These are phyloP conservation scores for Neoboletus brunneissimus DNA, from an alignment of 768 basidiomycete species.

Conservation along the genomic window DNA sequence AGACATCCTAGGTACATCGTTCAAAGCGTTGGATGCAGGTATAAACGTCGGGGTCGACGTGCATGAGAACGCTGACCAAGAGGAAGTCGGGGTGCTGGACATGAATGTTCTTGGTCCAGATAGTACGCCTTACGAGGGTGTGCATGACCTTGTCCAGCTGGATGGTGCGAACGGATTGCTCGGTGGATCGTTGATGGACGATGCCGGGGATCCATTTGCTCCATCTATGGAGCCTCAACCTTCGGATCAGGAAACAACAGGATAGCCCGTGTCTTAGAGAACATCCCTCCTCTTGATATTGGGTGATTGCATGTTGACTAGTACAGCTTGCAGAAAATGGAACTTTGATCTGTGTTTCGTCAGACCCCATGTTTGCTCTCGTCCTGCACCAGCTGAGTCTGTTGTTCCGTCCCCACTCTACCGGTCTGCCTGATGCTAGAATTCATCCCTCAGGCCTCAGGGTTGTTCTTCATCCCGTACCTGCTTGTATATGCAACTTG, in stretches of 20 bases:
- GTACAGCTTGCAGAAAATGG: background rate
- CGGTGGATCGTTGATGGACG: conserved; percentile 60
- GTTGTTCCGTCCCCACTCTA: background rate
- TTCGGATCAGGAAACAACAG: conserved; percentile 11
- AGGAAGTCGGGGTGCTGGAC: conserved; percentile 51
- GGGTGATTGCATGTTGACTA: conserved; percentile 9
- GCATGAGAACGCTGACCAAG: conserved; percentile 31
- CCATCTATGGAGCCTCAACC: conserved; percentile 21
- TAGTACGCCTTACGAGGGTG: conserved; percentile 52
- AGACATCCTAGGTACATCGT: conserved; percentile 50
- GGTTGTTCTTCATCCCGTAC: background rate
- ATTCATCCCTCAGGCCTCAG: background rate
- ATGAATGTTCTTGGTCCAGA: conserved; percentile 66
- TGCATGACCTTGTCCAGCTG: conserved; percentile 56
- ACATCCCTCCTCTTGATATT: background rate
- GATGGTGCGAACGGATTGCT: conserved; percentile 51
- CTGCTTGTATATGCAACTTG: background rate
- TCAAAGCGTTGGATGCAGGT: conserved; percentile 51
- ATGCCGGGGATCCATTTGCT: conserved; percentile 59
- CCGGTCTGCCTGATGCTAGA: background rate
- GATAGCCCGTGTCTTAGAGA: conserved; percentile 2
- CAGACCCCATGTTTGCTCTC: background rate
- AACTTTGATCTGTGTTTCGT: conserved; percentile 5
- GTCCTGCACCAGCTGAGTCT: background rate
- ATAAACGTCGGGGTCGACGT: conserved; percentile 43